Evolutionary conservation across 805 yeast genomes (phyloP), one percentile per base, ranked within the genome.

Genomic region (Wickerhamiella sorbophila): DNA sequence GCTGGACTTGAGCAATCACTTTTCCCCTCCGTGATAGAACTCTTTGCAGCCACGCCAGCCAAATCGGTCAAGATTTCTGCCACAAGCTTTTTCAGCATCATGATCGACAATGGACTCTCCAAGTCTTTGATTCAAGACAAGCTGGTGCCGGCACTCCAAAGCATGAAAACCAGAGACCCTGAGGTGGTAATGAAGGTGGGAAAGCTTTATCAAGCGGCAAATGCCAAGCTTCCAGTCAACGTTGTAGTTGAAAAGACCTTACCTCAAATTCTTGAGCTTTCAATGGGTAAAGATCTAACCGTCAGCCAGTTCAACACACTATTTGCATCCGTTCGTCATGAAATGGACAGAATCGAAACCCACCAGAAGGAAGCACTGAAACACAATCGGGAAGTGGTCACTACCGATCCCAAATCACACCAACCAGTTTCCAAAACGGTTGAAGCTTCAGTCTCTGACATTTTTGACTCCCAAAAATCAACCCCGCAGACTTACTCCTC

Each of bases 21-120:
- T n/a, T 74, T 82, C 56, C 94, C 95, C 2, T 62, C 75, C 36
- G 65, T 85, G 15, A 72, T 84, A 36, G 70, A 69, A 36, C 70
- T 84, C 5, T 91, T 88, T 60, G 72, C 85, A 31, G 79, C 84
- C 36, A 91, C 98, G 1, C 83, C 87, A 0, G 75, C 91, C 22
- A 65, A 87, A 27, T 75, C 81, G 4, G 80, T 91, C 21, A 88
- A 91, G 53, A 64, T 79, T 15, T 68, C 55, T 12, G 43, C 51
- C 8, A 46, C 50, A 3, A 31, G 41, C 26, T 36, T 43, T 14
- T 41, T 51, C 15, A 20, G 31, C n/a, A 43, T 37, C 4, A 43
- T 52, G 37, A 43, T 52, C 2, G 21, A 38, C 8, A 32, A 42
- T 26, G 46, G 45, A 16, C 67, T 86, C 41, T 95, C 87, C 51